Conservation (phyloP, 2,329 filamentous ascomycete species). For the Penicillium oxalicum region DNA sequence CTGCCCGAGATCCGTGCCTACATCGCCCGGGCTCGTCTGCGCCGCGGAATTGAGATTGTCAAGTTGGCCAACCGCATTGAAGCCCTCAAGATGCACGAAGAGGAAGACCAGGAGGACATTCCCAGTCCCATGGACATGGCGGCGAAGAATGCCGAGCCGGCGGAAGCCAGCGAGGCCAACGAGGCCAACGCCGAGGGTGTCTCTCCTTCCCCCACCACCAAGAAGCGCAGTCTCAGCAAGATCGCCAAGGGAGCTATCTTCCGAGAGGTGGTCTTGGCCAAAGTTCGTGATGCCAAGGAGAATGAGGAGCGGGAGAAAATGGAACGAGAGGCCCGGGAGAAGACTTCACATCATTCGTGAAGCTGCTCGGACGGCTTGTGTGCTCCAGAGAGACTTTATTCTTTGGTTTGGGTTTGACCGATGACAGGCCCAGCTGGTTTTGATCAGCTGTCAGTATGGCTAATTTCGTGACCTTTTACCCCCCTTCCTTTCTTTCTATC, state of each 20-base stretch:
- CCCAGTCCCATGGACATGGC: conserved; percentile 54
- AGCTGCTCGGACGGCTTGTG: too few relatives aligned
- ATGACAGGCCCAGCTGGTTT: too few relatives aligned
- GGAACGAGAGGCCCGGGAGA: conserved; percentile 52
- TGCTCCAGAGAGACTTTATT: too few relatives aligned
- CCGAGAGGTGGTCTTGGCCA: conserved; percentile 87
- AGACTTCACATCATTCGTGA: conserved; percentile 8
- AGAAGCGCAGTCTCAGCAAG: conserved; percentile 51
- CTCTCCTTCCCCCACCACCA: conserved; percentile 24
- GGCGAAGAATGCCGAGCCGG: conserved; percentile 46
- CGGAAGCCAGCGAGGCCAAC: conserved; percentile 14
- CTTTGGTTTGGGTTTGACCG: too few relatives aligned
- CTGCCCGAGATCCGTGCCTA: conserved; percentile 93
- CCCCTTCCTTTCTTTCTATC: conserved; percentile 1
- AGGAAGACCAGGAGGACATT: conserved; percentile 69
- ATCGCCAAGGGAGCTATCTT: conserved; percentile 70
- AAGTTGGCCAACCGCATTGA: conserved; percentile 95
- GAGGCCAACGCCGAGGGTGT: conserved; percentile 17
- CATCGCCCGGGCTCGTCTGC: conserved; percentile 83
- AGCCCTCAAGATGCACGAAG: conserved; percentile 85
- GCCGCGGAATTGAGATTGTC: conserved; percentile 90
- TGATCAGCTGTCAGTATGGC: too few relatives aligned
- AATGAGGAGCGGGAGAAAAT: conserved; percentile 68
- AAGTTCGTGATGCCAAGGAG: conserved; percentile 86
- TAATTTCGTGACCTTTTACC: neutral